These are phyloP conservation scores for Triadica sebifera DNA, from an alignment of 345 rosid genomes.

Conservation along the genomic window DNA sequence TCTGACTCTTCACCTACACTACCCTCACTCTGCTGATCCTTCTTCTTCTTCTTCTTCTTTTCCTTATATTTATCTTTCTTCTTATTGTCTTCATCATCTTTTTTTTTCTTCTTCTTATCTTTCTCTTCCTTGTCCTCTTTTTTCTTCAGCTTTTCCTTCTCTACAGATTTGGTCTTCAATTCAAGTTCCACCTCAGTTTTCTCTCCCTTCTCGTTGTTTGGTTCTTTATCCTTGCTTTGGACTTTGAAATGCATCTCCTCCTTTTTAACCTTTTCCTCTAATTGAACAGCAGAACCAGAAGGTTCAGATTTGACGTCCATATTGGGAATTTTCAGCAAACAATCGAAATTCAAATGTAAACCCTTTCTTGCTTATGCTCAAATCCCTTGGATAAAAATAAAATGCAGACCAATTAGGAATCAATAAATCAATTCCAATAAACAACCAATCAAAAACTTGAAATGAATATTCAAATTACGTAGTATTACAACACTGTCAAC, in stretches of 20 bases:
- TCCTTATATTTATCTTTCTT: background rate
- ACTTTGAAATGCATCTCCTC: constrained; percentile 55
- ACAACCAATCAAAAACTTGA: background rate
- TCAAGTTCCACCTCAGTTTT: constrained; percentile 49
- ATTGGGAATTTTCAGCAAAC: background rate
- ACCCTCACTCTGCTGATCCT: constrained; percentile 1
- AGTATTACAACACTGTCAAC: background rate
- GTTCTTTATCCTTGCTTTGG: constrained; percentile 42
- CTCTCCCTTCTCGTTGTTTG: constrained; percentile 31
- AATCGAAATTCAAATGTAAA: constrained; percentile 22
- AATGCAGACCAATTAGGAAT: background rate
- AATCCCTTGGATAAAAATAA: constrained; percentile 19
- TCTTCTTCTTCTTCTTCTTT: background rate
- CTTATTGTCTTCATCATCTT: background rate
- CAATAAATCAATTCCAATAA: background rate
- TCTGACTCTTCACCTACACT: constrained; percentile 7
- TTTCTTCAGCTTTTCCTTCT: constrained; percentile 45
- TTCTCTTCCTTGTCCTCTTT: constrained; percentile 1
- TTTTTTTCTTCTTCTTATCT: background rate
- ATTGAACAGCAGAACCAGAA: constrained; percentile 23
- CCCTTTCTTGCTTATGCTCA: constrained; percentile 18
- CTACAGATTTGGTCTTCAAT: constrained; percentile 52
- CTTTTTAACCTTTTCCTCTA: constrained; percentile 41
- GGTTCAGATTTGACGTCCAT: constrained; percentile 37
- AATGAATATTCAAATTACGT: background rate